A percentile compares a stretch with the other conserved stretches of the same genome.
Conservation (phyloP, 1,284 basidiomycete species). For the Flammula alnicola region DNA sequence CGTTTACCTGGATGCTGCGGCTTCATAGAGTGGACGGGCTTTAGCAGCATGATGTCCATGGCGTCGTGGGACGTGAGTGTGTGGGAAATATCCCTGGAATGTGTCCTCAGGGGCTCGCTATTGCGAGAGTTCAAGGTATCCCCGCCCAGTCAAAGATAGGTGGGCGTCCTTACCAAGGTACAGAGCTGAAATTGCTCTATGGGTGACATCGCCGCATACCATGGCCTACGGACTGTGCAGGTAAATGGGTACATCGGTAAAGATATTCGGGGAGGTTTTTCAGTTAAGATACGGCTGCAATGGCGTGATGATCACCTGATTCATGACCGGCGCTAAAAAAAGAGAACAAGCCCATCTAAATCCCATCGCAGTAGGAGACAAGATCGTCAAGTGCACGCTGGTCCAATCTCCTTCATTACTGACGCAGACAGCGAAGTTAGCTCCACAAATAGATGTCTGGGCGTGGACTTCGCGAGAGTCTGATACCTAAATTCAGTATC, state of each 20-base stretch:
- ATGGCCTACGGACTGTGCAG: not conserved
- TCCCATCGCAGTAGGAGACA: conserved; percentile 7
- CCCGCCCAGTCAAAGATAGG: not conserved
- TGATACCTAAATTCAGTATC: conserved; percentile 14
- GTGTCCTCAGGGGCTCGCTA: conserved; percentile 1
- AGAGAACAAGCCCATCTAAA: conserved; percentile 2
- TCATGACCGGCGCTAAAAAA: not conserved
- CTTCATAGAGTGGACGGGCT: too few species aligned
- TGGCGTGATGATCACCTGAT: conserved; percentile 2
- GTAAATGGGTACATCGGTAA: conserved; percentile 11
- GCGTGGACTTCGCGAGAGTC: conserved; percentile 20
- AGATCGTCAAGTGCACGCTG: conserved; percentile 4
- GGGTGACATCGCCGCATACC: not conserved
- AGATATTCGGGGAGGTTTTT: conserved; percentile 5
- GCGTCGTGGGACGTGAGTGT: not conserved
- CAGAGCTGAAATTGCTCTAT: not conserved
- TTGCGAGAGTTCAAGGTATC: conserved; percentile 2
- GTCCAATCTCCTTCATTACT: conserved; percentile 12
- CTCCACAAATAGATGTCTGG: conserved; percentile 6
- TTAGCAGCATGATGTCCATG: conserved; percentile 6
- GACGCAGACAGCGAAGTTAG: conserved; percentile 6
- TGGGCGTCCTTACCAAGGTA: conserved; percentile 3
- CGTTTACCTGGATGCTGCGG: too few species aligned
- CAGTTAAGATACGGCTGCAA: not conserved
- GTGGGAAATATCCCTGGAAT: conserved; percentile 6